Conservation (phyloP, 345 rosid genomes). For the Boechera retrofracta region DNA sequence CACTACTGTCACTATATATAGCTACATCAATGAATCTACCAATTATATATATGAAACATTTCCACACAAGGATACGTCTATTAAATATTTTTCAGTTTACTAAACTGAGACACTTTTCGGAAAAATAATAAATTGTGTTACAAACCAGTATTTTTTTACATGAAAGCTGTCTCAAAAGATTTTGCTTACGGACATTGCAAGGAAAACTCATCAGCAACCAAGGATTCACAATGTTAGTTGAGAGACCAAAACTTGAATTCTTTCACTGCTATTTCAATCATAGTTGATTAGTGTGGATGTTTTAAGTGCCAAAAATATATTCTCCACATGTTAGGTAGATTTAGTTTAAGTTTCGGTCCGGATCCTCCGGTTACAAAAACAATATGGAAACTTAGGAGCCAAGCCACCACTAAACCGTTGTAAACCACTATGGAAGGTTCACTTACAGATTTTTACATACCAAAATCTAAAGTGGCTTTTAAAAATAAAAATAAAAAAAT, state of each 20-base stretch:
- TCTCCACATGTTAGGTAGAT: background rate
- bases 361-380: background rate
- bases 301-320: background rate
- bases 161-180: background rate
- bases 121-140: background rate
- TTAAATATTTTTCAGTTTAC: background rate
- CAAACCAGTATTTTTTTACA: background rate
- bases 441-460: background rate
- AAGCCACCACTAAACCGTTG: background rate
- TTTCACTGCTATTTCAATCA: background rate
- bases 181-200: background rate
- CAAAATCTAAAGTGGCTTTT: background rate
- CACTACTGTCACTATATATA: background rate
- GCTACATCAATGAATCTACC: background rate
- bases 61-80: background rate
- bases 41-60: background rate
- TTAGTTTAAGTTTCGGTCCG: background rate
- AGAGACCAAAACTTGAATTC: background rate
- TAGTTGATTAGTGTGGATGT: background rate
- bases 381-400: conserved; percentile 13
- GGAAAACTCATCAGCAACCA: conserved; percentile 1
- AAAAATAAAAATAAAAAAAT: too few species aligned
- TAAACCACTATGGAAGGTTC: background rate
- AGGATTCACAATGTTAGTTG: background rate
- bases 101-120: background rate